Conservation (phyloP, 2,329 filamentous ascomycete species). For the Epichloe scottii region DNA sequence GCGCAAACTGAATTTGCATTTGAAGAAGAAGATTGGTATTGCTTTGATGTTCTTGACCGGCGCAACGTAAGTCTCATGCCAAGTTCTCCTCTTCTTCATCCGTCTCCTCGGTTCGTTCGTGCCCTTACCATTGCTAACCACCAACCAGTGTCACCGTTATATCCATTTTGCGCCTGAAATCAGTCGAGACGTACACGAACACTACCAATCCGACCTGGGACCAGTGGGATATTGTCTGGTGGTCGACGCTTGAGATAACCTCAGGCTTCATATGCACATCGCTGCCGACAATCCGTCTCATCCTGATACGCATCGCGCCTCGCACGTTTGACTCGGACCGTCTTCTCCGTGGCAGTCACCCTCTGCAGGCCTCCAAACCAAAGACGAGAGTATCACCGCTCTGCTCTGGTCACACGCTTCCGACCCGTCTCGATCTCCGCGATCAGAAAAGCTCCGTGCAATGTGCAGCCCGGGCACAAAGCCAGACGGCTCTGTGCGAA, state of each 20-base stretch:
- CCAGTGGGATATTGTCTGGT: slow-evolving; percentile 1
- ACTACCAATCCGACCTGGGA: slow-evolving; percentile 4
- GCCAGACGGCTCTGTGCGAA: neutral
- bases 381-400: neutral
- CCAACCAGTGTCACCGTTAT: slow-evolving; percentile 1
- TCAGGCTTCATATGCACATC: slow-evolving; percentile 4
- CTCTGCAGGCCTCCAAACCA: neutral
- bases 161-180: slow-evolving; percentile 2
- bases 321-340: neutral
- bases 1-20: neutral
- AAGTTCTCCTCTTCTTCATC: neutral
- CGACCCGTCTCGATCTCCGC: neutral
- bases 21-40: slow-evolving; percentile 5
- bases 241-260: slow-evolving; percentile 3
- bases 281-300: slow-evolving; percentile 1
- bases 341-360: too few species aligned
- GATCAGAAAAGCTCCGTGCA: neutral
- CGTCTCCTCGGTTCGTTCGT: neutral
- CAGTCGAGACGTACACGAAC: neutral
- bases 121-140: neutral
- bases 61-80: neutral
- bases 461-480: neutral
- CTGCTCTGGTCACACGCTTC: neutral
- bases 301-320: slow-evolving; percentile 1
- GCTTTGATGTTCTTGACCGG: slow-evolving; percentile 3